Percentiles rank a stretch among this genome's conserved stretches.
phyloP scores from a whole-genome alignment of 1,139 yeast species.

The Candida glucosophila region DNA sequence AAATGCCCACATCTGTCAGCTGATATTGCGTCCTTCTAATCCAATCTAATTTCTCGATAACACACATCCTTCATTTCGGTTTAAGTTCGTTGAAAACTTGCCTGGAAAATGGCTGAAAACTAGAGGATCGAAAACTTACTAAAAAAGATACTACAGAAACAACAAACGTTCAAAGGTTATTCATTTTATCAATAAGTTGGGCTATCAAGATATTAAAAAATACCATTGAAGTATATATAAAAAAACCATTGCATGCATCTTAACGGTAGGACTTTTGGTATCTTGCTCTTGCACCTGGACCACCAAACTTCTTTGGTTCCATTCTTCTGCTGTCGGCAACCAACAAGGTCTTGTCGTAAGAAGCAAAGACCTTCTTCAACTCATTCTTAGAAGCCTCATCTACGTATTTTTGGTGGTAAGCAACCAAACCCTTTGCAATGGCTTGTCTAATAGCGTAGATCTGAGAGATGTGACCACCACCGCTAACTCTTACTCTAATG shows the following conservation, averaged over 20 bases:
- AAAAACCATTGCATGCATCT: slow-evolving; percentile 10
- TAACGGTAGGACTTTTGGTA: slow-evolving; percentile 99
- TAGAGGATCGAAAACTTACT: too few species aligned
- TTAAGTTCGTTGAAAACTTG: too few species aligned
- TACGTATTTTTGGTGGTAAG: slow-evolving; percentile 98
- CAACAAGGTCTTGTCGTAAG: slow-evolving; percentile 99
- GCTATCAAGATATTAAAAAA: too few species aligned
- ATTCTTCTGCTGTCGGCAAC: slow-evolving; percentile 99
- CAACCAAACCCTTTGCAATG: slow-evolving; percentile 98
- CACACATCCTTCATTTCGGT: too few species aligned
- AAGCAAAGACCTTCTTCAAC: slow-evolving; percentile 93
- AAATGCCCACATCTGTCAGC: too few species aligned
- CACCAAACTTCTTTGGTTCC: slow-evolving; percentile 99
- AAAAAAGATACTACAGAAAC: too few species aligned
- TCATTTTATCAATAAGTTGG: too few species aligned
- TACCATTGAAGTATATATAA: not conserved
- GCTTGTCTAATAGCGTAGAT: slow-evolving; percentile 99
- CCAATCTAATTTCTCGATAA: too few species aligned
- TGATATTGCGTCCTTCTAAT: too few species aligned
- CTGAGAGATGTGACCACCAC: slow-evolving; percentile 99
- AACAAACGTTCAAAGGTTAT: too few species aligned
- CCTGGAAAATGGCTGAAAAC: too few species aligned
- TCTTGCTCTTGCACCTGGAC: slow-evolving; percentile 99
- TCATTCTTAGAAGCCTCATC: slow-evolving; percentile 99
- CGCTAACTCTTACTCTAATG: slow-evolving; percentile 97